phyloP scores from a whole-genome alignment of 331 rosid genomes.

The Spiraea crenata region DNA sequence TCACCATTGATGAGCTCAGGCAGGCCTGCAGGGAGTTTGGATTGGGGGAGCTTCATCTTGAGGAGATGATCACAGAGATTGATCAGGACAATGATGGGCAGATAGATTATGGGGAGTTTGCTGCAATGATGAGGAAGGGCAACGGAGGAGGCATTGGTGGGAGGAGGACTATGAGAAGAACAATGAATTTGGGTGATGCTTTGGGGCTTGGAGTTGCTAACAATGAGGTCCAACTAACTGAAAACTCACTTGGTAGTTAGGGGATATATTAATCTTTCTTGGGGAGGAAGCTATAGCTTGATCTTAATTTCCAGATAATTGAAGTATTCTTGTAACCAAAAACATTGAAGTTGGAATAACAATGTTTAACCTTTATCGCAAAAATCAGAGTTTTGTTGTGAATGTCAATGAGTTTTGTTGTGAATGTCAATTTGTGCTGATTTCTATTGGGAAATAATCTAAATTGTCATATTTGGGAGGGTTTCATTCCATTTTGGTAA shows the following conservation, averaged over 20 bases:
- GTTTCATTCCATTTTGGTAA: no score
- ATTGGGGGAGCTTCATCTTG: slow-evolving; percentile 44
- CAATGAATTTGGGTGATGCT: slow-evolving; percentile 44
- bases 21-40: slow-evolving; percentile 50
- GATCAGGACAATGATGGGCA: slow-evolving; percentile 53
- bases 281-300: not conserved
- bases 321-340: not conserved
- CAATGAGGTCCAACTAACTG: slow-evolving; percentile 17
- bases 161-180: slow-evolving; percentile 42
- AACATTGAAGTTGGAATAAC: slow-evolving; percentile 3
- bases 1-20: slow-evolving; percentile 48
- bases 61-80: slow-evolving; percentile 48
- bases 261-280: not conserved
- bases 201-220: slow-evolving; percentile 27
- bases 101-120: slow-evolving; percentile 44
- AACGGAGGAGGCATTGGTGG: slow-evolving; percentile 46
- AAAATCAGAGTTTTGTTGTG: not conserved
- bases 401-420: not conserved
- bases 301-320: not conserved
- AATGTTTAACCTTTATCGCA: not conserved
- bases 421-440: not conserved
- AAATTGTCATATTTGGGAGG: no score
- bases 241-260: not conserved
- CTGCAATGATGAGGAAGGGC: slow-evolving; percentile 57
- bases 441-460: no score